These are phyloP conservation scores for Thelephora terrestris DNA, from an alignment of 1,284 basidiomycete genomes.

Conservation along the genomic window DNA sequence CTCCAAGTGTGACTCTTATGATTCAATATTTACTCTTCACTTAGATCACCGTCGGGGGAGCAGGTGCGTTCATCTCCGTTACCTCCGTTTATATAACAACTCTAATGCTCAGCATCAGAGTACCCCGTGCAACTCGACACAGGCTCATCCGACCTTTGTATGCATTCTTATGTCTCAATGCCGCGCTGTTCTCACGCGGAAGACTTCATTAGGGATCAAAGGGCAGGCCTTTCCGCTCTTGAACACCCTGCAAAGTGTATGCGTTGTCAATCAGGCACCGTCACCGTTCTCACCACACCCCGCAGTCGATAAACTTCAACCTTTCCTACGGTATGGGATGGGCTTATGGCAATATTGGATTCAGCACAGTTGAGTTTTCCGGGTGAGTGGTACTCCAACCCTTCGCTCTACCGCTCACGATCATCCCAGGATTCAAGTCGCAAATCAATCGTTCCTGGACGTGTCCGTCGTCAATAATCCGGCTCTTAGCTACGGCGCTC, in stretches of 20 bases:
- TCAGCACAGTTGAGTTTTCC: conserved; percentile 54
- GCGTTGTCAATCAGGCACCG: conserved; percentile 12
- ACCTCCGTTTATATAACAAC: conserved; percentile 1
- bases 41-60: conserved; percentile 56
- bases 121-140: conserved; percentile 71
- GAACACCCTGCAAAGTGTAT: conserved; percentile 40
- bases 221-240: conserved; percentile 41
- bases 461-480: conserved; percentile 53
- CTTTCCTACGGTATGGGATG: conserved; percentile 74
- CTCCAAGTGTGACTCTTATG: not conserved
- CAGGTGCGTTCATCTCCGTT: conserved; percentile 30
- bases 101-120: conserved; percentile 24
- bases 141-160: conserved; percentile 72
- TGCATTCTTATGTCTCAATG: not conserved
- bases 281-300: not conserved
- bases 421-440: conserved; percentile 42
- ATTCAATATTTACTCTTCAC: not conserved
- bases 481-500: conserved; percentile 57
- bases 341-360: conserved; percentile 53
- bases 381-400: conserved; percentile 34
- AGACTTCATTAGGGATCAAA: conserved; percentile 30
- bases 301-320: conserved; percentile 39
- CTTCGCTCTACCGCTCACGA: conserved; percentile 5
- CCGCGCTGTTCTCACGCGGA: not conserved
- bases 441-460: conserved; percentile 61